phyloP scores from a whole-genome alignment of 306 rosid genomes.

The Trichosanthes cucumerina region DNA sequence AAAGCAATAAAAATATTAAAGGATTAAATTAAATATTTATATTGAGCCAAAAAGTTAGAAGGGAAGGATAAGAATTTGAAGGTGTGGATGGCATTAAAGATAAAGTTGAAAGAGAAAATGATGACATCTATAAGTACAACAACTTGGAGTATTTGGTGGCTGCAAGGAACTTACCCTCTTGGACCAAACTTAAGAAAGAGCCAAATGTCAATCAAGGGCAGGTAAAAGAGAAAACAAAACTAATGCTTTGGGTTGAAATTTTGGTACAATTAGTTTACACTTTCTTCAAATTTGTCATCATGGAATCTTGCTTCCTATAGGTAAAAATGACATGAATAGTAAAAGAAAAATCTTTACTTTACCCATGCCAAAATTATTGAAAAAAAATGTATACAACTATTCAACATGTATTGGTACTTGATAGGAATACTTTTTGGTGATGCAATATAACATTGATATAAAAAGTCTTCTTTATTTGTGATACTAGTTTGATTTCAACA shows the following conservation, averaged over 20 bases:
- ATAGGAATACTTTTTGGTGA: no score
- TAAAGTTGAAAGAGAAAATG: neutral
- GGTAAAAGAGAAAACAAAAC: neutral
- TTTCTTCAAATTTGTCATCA: neutral
- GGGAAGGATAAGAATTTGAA: neutral
- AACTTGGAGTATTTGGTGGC: neutral
- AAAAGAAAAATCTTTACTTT: neutral
- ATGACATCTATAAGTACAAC: neutral
- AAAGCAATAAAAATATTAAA: no score
- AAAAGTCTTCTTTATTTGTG: no score
- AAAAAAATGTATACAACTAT: no score
- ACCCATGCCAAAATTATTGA: no score
- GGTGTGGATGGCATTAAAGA: neutral
- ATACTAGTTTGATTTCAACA: no score
- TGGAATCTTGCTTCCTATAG: neutral
- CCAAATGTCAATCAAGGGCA: neutral
- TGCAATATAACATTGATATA: neutral
- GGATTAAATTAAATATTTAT: neutral
- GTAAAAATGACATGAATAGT: neutral
- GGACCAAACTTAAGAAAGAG: neutral
- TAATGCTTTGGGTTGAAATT: neutral
- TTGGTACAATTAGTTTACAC: neutral
- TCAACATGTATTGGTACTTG: no score
- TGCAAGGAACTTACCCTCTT: neutral
- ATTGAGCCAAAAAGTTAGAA: neutral